These are phyloP conservation scores for Candida pseudofarinosa DNA, from an alignment of 805 yeast genomes.

Conservation along the genomic window DNA sequence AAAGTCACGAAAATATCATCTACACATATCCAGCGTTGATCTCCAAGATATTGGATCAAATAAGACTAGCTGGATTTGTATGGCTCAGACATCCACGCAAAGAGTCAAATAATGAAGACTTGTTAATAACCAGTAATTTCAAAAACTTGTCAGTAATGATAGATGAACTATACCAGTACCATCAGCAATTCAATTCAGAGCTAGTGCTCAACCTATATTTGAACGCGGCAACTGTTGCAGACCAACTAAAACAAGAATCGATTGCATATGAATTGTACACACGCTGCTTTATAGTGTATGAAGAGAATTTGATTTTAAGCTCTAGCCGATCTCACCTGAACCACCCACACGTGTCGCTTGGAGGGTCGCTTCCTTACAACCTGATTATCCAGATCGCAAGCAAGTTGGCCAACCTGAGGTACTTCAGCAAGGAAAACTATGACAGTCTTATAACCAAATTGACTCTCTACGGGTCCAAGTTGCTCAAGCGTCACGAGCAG, in stretches of 20 bases:
- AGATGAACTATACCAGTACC: conserved; percentile 55
- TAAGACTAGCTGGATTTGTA: conserved; percentile 42
- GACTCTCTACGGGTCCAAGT: conserved; percentile 82
- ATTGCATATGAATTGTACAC: conserved; percentile 84
- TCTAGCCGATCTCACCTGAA: conserved; percentile 10
- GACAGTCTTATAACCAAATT: conserved; percentile 79
- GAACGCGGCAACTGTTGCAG: conserved; percentile 71
- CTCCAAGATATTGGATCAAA: conserved; percentile 53
- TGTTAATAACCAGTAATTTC: conserved; percentile 50
- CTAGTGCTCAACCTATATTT: conserved; percentile 50
- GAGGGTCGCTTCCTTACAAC: conserved; percentile 50
- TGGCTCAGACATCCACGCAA: conserved; percentile 15
- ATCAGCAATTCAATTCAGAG: conserved; percentile 28
- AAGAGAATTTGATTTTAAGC: conserved; percentile 44
- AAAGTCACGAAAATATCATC: conserved; percentile 53
- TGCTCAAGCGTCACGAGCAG: conserved; percentile 90
- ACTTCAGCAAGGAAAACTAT: conserved; percentile 61
- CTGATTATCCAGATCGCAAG: conserved; percentile 44
- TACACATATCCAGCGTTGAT: conserved; percentile 77
- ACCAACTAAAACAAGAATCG: conserved; percentile 66
- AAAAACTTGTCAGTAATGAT: conserved; percentile 68
- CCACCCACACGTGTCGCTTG: conserved; percentile 36
- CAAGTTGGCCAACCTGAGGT: conserved; percentile 39
- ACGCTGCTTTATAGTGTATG: conserved; percentile 82
- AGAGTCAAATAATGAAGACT: conserved; percentile 17